Base-by-base conservation (phyloP, 2,329 filamentous ascomycete species). In the Coniochaeta ligniaria region DNA sequence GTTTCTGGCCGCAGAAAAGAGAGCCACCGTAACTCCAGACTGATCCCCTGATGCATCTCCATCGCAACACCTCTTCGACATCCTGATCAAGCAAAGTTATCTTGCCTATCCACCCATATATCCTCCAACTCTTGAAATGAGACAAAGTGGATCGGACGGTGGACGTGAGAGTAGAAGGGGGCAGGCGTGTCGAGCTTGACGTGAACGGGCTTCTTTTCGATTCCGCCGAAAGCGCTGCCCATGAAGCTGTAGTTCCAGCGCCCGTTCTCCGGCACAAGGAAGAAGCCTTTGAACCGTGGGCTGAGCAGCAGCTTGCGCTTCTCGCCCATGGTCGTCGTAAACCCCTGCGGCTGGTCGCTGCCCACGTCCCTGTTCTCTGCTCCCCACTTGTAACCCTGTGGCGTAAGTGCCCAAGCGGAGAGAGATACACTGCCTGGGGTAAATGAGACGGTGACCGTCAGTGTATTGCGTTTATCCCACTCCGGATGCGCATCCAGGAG, bases 201-300 rank as follows among this genome's bases (percentile, higher is more conserved):
- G 68, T 92, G 90, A 50, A 97, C 84, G 3, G 88, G 83, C 78
- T 92, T 91, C 86, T 97, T 98, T 78, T 96, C 92, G 65, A 96
- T 83, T 45, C 87, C 87, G 16, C 88, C 87, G 72, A 98, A 99
- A 0, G 87, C 87, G 66, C 88, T 92, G 60, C 95, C 95, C 87
- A 98, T 92, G 81, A 99, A 99, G 74, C 90, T 95, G 79, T 97
- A 99, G 76, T 99, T 99, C 95, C 95, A 99, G 63, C 89, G 83
- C 64, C 87, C 88, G 60, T 89, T 88, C 70, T 97, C 93, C 0
- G 95, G 95, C 24, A 98, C 92, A 60, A 99, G 79, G 85, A 99
- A 99, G 80, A 93, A 98, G 31, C 95, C 96, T 67, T 90, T 86
- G 73, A 97, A 96, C 74, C 93, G 91, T 68, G 97, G 94, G 65